These are phyloP conservation scores for Umbelopsis sp. DNA, from an alignment of 192 early-diverging fungal species.

Conservation along the genomic window DNA sequence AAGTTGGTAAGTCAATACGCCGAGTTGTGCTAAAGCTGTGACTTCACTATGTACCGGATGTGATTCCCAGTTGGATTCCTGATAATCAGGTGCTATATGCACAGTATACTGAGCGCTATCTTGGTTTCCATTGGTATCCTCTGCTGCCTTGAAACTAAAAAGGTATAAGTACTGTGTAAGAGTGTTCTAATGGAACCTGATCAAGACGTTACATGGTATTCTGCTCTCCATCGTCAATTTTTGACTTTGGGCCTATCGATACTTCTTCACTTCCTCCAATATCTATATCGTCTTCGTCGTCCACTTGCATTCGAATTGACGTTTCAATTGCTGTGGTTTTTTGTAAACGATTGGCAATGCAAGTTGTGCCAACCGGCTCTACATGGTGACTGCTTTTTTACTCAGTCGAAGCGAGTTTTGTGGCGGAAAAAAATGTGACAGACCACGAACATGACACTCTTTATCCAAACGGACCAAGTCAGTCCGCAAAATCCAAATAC, in stretches of 20 bases:
- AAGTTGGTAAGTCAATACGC: neutral
- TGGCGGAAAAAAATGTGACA: too few species aligned
- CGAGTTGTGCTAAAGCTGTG: neutral
- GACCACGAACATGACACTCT: too few species aligned
- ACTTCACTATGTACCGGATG: neutral
- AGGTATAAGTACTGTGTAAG: neutral
- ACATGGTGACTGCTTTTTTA: too few species aligned
- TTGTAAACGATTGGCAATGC: too few species aligned
- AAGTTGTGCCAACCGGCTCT: too few species aligned
- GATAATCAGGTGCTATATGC: slow-evolving; percentile 5
- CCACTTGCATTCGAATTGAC: slow-evolving; percentile 3
- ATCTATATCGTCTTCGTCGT: slow-evolving; percentile 26
- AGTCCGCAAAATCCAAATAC: too few species aligned
- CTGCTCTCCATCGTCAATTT: neutral
- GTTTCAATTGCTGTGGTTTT: neutral
- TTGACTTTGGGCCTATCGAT: neutral
- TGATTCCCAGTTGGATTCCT: neutral
- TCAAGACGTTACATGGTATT: neutral
- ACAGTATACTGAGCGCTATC: neutral
- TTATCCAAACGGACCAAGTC: too few species aligned
- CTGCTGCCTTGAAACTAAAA: neutral
- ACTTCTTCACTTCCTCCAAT: slow-evolving; percentile 23
- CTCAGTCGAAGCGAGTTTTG: too few species aligned
- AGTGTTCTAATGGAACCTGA: neutral
- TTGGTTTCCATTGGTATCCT: neutral